phyloP scores from a whole-genome alignment of 305 asterid species.

The Withania somnifera region DNA sequence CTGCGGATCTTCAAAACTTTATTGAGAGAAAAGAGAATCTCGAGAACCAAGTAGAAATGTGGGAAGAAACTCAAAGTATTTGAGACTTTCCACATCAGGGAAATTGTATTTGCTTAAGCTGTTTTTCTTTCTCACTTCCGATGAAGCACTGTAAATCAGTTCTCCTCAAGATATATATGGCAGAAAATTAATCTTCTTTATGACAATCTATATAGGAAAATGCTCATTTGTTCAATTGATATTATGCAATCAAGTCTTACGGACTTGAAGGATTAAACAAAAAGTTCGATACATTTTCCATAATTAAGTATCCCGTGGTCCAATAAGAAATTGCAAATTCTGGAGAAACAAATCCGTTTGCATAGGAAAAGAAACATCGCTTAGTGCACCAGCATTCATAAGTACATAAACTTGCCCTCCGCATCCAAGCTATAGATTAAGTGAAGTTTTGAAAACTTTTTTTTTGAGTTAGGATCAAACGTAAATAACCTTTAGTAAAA shows the following conservation, averaged over 20 bases:
- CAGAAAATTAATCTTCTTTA: background rate
- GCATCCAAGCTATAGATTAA: background rate
- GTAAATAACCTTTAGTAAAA: background rate
- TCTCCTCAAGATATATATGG: background rate
- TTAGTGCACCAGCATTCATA: background rate
- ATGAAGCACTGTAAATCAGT: background rate
- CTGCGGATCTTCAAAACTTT: constrained; percentile 16
- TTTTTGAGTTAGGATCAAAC: background rate
- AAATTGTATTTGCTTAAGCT: background rate
- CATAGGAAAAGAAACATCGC: background rate
- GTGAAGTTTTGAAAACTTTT: background rate
- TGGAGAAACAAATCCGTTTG: background rate
- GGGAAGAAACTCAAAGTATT: constrained; percentile 26
- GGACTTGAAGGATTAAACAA: background rate
- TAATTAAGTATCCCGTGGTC: background rate
- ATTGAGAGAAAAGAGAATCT: constrained; percentile 36
- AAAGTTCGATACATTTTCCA: background rate
- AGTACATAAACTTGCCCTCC: background rate
- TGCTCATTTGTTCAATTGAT: background rate
- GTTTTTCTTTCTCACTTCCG: background rate
- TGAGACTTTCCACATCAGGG: background rate
- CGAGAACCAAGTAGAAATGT: constrained; percentile 23
- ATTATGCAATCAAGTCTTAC: background rate
- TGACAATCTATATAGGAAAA: background rate
- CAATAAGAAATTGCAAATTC: background rate